phyloP scores from a whole-genome alignment of 306 rosid genomes.

The Sicyos baderoa region DNA sequence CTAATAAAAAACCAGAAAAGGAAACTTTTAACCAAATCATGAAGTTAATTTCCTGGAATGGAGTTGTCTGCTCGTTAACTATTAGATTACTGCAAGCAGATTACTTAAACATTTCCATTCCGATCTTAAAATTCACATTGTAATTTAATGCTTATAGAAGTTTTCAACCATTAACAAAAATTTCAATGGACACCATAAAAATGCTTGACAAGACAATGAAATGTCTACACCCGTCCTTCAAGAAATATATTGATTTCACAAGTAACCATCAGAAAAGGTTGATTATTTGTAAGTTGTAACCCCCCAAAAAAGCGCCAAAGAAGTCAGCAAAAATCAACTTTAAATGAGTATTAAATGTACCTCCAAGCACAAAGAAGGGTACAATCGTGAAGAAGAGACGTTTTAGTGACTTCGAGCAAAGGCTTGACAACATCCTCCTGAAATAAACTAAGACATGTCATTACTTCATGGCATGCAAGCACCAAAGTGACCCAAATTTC shows the following conservation, averaged over 20 bases:
- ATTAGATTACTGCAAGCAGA: neutral
- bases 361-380: conserved; percentile 93
- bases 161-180: neutral
- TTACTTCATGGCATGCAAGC: neutral
- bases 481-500: neutral
- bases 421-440: conserved; percentile 95
- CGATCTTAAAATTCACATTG: neutral
- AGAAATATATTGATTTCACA: neutral
- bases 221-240: neutral
- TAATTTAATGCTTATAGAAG: neutral
- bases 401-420: conserved; percentile 90
- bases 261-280: neutral
- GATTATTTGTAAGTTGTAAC: neutral
- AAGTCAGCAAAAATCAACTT: conserved; percentile 1
- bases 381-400: conserved; percentile 91
- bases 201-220: neutral
- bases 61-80: neutral
- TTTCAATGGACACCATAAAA: neutral
- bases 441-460: conserved; percentile 23
- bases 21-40: neutral
- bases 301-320: neutral
- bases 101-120: neutral
- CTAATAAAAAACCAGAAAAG: conserved; percentile 26
- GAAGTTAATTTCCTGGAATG: neutral
- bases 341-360: conserved; percentile 31